phyloP scores from a whole-genome alignment of 2,329 filamentous ascomycete species.

The Thermothelomyces thermophilus region DNA sequence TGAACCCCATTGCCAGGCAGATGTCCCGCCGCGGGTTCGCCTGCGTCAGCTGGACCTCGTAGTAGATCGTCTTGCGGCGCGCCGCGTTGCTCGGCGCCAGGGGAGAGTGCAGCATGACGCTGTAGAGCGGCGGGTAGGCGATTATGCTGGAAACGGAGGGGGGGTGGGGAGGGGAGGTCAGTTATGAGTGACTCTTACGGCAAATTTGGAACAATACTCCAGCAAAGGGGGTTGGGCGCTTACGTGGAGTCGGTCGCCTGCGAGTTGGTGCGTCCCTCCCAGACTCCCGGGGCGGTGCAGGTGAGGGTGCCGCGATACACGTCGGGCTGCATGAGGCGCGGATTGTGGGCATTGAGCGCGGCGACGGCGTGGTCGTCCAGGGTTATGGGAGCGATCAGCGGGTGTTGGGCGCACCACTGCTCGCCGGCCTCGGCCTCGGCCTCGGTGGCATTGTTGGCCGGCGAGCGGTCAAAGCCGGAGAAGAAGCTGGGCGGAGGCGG shows the following conservation, averaged over 20 bases:
- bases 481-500: conserved; percentile 66
- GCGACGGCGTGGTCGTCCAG: conserved; percentile 40
- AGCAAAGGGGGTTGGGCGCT: neutral
- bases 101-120: conserved; percentile 52
- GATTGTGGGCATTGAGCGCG: conserved; percentile 45
- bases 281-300: conserved; percentile 44
- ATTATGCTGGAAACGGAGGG: conserved; percentile 45
- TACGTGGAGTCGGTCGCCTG: conserved; percentile 41
- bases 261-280: conserved; percentile 39
- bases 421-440: conserved; percentile 58
- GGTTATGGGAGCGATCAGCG: conserved; percentile 48
- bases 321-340: conserved; percentile 48
- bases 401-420: conserved; percentile 57
- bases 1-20: conserved; percentile 60
- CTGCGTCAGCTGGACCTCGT: conserved; percentile 54
- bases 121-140: conserved; percentile 63
- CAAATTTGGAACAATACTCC: neutral
- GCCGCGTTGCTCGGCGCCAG: conserved; percentile 32
- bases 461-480: conserved; percentile 55
- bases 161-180: too few relatives aligned
- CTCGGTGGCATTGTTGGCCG: conserved; percentile 61
- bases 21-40: conserved; percentile 37
- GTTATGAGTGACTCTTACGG: too few relatives aligned
- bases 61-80: conserved; percentile 56
- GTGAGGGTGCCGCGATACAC: conserved; percentile 41